Percentiles rank a stretch among this genome's conserved stretches.
Evolutionary conservation across 2,329 filamentous ascomycete genomes (phyloP).

Genomic region (Emmonsia crescens): DNA sequence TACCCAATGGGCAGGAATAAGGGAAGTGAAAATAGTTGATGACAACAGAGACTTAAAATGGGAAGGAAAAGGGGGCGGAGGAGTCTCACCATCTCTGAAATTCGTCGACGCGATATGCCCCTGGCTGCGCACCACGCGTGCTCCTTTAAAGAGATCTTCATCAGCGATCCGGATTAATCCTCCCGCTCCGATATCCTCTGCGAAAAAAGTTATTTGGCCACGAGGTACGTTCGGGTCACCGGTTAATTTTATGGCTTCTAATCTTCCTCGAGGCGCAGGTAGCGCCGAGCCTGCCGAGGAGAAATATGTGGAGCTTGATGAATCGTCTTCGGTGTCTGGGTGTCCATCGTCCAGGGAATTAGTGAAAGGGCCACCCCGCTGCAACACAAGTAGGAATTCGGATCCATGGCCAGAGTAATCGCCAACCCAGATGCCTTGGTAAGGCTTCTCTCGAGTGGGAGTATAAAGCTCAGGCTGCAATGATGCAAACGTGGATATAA

Average conservation of each 20-base stretch:
- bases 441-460: constrained; percentile 68
- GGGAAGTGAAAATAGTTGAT: neutral
- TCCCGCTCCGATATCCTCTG: constrained; percentile 58
- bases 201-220: constrained; percentile 72
- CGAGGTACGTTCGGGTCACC: constrained; percentile 84
- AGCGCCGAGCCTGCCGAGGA: neutral
- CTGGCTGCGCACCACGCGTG: constrained; percentile 58
- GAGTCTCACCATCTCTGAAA: constrained; percentile 58
- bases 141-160: constrained; percentile 61
- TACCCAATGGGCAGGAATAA: neutral
- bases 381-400: constrained; percentile 75
- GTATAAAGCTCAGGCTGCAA: constrained; percentile 66
- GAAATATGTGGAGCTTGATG: neutral
- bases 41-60: neutral
- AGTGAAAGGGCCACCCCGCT: constrained; percentile 43
- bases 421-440: constrained; percentile 82
- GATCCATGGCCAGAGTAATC: constrained; percentile 82
- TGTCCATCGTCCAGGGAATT: neutral
- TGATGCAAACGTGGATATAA: constrained; percentile 56
- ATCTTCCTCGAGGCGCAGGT: constrained; percentile 38
- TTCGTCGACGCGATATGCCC: constrained; percentile 69
- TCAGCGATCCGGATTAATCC: constrained; percentile 55
- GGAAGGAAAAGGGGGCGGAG: neutral
- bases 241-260: constrained; percentile 83
- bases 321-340: neutral